Evolutionary conservation across 768 basidiomycete species (phyloP), one percentile per base, ranked within the genome.

Genomic region (Hirschioporus abietinus): DNA sequence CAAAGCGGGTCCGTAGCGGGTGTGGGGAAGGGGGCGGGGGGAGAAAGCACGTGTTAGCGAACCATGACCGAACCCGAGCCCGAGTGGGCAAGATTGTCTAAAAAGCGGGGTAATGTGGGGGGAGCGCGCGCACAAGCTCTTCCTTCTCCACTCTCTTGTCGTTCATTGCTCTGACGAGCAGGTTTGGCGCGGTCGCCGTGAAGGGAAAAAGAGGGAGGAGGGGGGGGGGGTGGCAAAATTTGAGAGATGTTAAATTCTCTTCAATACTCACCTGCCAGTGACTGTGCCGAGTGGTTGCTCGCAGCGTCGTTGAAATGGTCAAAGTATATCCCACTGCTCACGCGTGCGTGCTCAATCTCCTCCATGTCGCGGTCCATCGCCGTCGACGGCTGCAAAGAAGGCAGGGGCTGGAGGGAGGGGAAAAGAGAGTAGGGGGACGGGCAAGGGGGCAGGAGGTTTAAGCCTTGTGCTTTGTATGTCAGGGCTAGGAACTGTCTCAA

Each of bases 401-500:
- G 78, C 35, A 83, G 81, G 9, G 78, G 68, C n/a, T 42, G 81
- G 81, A 63, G 79, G 76, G 60, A 85, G 84, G 64, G 88, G 79
- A 64, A 88, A 88, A 72, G 87, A 83, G 35, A 75, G 71, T 20
- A 79, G 75, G 8, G 88, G 84, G 72, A 88, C 85, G 62, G 90
- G 81, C 65, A 84, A 84, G 3, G 88, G 88, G 65, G 89, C 81
- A 7, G 89, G 89, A 71, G 84, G 80, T 52, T 89, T 88, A 52
- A 90, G 79, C 10, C 75, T 72, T 69, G 42, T 72, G 67, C 23
- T 72, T 68, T 30, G 64, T 70, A 62, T 64, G 66, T 36, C 70
- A 65, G 20, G 63, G 63, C 27, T 66, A 71, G 70, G 52, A 70
- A 60, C 25, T 68, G 65, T 20, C 35, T 20, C 27, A 10, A 52